Evolutionary conservation across 2,329 filamentous ascomycete genomes (phyloP).

Genomic region (Pyricularia pennisetigena): DNA sequence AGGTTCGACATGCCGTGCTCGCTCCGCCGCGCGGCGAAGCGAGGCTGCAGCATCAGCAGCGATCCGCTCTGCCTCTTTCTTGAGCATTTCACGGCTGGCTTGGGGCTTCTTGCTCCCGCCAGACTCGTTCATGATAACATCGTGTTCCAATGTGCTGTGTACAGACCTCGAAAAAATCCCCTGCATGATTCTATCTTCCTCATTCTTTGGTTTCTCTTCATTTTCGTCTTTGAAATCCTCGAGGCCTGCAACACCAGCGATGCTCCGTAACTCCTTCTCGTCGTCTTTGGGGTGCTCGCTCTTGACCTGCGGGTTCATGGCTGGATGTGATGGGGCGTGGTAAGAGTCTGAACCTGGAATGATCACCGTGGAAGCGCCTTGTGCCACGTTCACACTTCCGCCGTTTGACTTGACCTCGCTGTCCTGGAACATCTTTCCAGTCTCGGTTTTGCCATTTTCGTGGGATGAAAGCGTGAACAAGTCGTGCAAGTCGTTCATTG

Average conservation of each 20-base stretch:
- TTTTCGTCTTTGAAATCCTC: conserved; percentile 42
- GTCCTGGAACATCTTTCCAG: conserved; percentile 78
- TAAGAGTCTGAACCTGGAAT: conserved; percentile 3
- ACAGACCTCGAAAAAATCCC: conserved; percentile 83
- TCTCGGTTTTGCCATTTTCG: conserved; percentile 65
- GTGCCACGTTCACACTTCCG: background rate
- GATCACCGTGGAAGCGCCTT: background rate
- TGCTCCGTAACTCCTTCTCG: conserved; percentile 19
- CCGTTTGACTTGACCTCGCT: conserved; percentile 57
- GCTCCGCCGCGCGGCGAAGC: conserved; percentile 62
- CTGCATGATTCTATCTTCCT: conserved; percentile 74
- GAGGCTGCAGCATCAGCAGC: conserved; percentile 70
- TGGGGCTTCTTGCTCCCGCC: conserved; percentile 59
- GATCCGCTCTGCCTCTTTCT: conserved; percentile 70
- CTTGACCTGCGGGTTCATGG: conserved; percentile 5
- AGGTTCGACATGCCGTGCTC: conserved; percentile 62
- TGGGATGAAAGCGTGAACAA: conserved; percentile 71
- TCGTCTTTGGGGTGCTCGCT: conserved; percentile 15
- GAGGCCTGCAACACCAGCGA: conserved; percentile 49
- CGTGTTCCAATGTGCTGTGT: conserved; percentile 87
- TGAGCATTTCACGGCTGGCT: conserved; percentile 69
- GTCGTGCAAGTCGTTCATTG: conserved; percentile 80
- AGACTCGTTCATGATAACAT: conserved; percentile 76
- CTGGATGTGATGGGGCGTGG: conserved; percentile 1
- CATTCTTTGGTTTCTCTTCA: conserved; percentile 34